A percentile compares a stretch with the other conserved stretches of the same genome.
Evolutionary conservation across 108 stramenopile species (phyloP).

Genomic region (Schizochytrium sp.): DNA sequence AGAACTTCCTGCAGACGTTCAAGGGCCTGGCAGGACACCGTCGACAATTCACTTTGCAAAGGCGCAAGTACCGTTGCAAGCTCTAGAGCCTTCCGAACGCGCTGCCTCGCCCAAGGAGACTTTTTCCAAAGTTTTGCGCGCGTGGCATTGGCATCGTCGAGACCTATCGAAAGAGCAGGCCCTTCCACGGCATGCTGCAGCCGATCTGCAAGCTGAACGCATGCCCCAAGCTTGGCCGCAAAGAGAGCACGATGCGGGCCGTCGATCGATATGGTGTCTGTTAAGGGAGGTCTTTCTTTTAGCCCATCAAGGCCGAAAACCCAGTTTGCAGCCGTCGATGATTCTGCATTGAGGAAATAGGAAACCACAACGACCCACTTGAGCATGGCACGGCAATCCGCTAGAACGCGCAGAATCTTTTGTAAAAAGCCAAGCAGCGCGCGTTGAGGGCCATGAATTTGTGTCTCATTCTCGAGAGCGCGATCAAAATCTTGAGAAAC

Average conservation of each 20-base stretch:
- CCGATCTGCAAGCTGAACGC: neutral
- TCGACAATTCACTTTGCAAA: neutral
- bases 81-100: neutral
- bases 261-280: neutral
- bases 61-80: neutral
- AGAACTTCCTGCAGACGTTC: neutral
- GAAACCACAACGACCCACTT: neutral
- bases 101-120: neutral
- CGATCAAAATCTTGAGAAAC: neutral
- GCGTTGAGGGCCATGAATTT: neutral
- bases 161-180: neutral
- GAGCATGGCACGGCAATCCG: neutral
- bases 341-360: neutral
- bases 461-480: neutral
- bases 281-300: too few species aligned
- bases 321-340: neutral
- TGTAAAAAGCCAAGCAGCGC: neutral
- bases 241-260: neutral
- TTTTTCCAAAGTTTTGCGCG: neutral
- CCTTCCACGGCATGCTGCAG: neutral
- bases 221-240: neutral
- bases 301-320: neutral
- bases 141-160: neutral
- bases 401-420: neutral
- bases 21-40: neutral